A percentile compares a stretch with the other conserved stretches of the same genome.
Evolutionary conservation across 768 basidiomycete species (phyloP).

Genomic region (Termitomyces sp.): DNA sequence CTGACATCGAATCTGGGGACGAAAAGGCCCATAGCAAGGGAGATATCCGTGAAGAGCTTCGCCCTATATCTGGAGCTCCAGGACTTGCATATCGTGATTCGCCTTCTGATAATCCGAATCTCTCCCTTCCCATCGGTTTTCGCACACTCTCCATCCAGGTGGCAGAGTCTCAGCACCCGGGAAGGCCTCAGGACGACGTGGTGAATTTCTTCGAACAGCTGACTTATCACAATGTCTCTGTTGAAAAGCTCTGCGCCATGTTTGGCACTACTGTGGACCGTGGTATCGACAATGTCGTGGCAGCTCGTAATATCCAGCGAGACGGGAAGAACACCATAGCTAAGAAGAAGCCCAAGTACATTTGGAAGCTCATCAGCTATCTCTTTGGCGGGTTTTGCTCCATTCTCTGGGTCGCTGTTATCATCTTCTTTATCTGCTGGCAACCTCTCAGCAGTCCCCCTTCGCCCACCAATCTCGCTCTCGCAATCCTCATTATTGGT

Average conservation of each 20-base stretch:
- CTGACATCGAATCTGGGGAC: background rate
- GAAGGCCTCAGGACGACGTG: constrained; percentile 6
- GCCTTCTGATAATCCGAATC: background rate
- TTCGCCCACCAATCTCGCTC: constrained; percentile 15
- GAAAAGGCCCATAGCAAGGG: background rate
- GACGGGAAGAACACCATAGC: constrained; percentile 14
- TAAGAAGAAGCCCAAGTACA: constrained; percentile 11
- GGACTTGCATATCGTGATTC: constrained; percentile 1
- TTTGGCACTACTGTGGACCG: constrained; percentile 9
- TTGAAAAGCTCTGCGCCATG: constrained; percentile 9
- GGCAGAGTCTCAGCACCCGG: constrained; percentile 9
- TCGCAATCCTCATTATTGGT: constrained; percentile 12
- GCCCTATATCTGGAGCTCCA: background rate
- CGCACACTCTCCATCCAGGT: constrained; percentile 17
- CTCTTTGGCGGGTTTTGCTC: constrained; percentile 17
- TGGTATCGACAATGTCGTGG: constrained; percentile 11
- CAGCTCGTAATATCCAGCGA: constrained; percentile 11
- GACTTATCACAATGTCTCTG: constrained; percentile 8
- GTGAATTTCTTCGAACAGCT: constrained; percentile 14
- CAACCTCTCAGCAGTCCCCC: constrained; percentile 6
- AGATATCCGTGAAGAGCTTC: constrained; percentile 2
- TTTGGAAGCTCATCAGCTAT: constrained; percentile 13
- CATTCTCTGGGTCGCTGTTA: constrained; percentile 14
- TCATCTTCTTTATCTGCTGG: constrained; percentile 16
- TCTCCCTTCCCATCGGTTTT: constrained; percentile 14